These are phyloP conservation scores for Yamadazyma atmosphaerica DNA, from an alignment of 1,139 yeast genomes.

Conservation along the genomic window DNA sequence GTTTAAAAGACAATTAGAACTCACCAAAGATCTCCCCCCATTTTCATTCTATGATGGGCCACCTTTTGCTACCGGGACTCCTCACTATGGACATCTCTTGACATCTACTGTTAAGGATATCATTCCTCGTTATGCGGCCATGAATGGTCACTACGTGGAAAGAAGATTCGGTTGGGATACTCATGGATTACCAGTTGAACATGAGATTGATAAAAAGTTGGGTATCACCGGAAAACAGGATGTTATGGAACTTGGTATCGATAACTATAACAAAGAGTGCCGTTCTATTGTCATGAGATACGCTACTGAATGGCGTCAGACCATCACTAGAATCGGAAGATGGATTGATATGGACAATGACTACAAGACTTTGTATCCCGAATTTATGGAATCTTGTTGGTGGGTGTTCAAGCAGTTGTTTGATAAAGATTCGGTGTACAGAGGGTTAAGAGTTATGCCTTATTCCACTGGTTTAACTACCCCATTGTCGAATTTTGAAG, in stretches of 20 bases:
- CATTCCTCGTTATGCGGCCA: constrained; percentile 95
- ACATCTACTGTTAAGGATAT: constrained; percentile 97
- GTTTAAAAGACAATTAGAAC: constrained; percentile 80
- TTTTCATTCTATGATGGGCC: constrained; percentile 98
- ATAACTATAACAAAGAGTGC: constrained; percentile 90
- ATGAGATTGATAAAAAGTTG: constrained; percentile 95
- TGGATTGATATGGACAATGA: constrained; percentile 99
- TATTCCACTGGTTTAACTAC: constrained; percentile 97
- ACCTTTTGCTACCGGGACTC: constrained; percentile 99
- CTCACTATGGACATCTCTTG: constrained; percentile 96
- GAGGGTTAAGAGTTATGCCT: constrained; percentile 98
- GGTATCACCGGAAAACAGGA: constrained; percentile 93
- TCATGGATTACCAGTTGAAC: constrained; percentile 97
- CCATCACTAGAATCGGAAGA: constrained; percentile 92
- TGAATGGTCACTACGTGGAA: constrained; percentile 95
- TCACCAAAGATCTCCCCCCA: constrained; percentile 81
- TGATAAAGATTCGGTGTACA: constrained; percentile 83
- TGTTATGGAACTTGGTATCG: constrained; percentile 91
- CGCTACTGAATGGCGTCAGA: constrained; percentile 90
- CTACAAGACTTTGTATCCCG: constrained; percentile 93
- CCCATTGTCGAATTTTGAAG: constrained; percentile 95
- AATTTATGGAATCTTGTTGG: constrained; percentile 98
- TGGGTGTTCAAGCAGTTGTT: constrained; percentile 94
- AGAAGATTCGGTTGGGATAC: constrained; percentile 99
- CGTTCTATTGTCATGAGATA: constrained; percentile 97